These are phyloP conservation scores for Beauveria asiatica DNA, from an alignment of 2,329 filamentous ascomycete genomes.

Conservation along the genomic window DNA sequence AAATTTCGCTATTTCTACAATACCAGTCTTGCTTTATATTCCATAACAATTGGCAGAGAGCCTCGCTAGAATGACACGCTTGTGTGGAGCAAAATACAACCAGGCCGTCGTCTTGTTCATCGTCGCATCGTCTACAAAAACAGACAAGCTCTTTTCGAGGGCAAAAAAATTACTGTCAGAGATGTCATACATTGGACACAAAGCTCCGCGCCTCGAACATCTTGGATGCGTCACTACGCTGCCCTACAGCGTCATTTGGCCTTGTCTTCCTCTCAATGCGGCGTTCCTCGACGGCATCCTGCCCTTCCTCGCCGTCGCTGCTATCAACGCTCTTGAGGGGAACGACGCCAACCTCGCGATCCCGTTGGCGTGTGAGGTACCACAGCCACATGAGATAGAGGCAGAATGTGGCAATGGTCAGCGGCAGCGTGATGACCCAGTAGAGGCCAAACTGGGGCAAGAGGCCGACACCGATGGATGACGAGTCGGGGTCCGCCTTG, in stretches of 20 bases:
- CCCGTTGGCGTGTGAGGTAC: conserved; percentile 20
- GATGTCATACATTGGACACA: background rate
- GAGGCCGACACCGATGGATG: conserved; percentile 21
- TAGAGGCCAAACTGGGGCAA: conserved; percentile 31
- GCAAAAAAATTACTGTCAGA: background rate
- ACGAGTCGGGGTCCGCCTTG: conserved; percentile 13
- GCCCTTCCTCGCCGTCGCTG: background rate
- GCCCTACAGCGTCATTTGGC: background rate
- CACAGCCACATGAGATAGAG: conserved; percentile 27
- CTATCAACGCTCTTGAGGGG: background rate
- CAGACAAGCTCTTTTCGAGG: background rate
- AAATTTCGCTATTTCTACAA: too few relatives aligned
- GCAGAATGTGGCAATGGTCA: conserved; percentile 27
- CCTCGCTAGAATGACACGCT: background rate
- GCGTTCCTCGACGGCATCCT: background rate
- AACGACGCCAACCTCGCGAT: conserved; percentile 6
- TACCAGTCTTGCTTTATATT: background rate
- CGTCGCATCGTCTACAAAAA: background rate
- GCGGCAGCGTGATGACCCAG: conserved; percentile 31
- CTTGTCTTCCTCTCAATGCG: conserved; percentile 3
- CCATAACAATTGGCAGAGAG: background rate
- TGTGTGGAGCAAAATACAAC: background rate
- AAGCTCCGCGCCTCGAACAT: background rate
- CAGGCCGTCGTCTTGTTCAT: too few relatives aligned
- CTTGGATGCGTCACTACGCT: background rate